Conservation (phyloP, 1,139 yeast species). For the Sugiyamaella grinbergsii region DNA sequence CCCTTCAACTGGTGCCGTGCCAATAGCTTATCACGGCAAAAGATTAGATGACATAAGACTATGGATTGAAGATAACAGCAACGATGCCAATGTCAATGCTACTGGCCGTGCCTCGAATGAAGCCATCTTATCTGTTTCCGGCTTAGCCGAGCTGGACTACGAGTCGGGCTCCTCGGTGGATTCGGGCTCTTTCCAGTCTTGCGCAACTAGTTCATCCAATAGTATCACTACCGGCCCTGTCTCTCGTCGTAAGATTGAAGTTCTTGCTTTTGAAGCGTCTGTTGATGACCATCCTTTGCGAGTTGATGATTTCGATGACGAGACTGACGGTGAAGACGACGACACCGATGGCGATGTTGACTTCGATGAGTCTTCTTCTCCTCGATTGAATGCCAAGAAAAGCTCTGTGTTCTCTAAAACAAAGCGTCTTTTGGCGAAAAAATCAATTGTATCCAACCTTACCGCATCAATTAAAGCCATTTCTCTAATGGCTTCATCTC, state of each 20-base stretch:
- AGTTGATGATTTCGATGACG: constrained; percentile 7
- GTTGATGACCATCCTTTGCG: constrained; percentile 25
- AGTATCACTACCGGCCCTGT: constrained; percentile 6
- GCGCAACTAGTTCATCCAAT: background rate
- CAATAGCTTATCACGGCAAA: constrained; percentile 5
- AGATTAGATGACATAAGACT: constrained; percentile 6
- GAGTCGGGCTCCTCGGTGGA: background rate
- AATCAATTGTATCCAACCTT: constrained; percentile 34
- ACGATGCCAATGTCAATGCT: constrained; percentile 14
- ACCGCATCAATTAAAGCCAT: constrained; percentile 37
- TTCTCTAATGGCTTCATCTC: constrained; percentile 34
- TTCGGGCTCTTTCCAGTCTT: constrained; percentile 1
- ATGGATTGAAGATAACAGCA: constrained; percentile 14
- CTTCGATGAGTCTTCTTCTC: constrained; percentile 2
- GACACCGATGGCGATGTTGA: background rate
- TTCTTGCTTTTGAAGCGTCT: constrained; percentile 19
- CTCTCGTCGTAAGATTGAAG: constrained; percentile 19
- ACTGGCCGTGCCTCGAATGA: constrained; percentile 4
- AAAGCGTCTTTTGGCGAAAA: constrained; percentile 17
- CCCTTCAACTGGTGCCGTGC: constrained; percentile 6
- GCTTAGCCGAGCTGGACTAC: constrained; percentile 2
- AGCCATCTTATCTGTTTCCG: constrained; percentile 3
- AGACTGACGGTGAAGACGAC: constrained; percentile 8
- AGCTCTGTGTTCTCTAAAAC: constrained; percentile 15
- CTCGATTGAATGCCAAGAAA: background rate